Evolutionary conservation across 2,329 filamentous ascomycete species (phyloP), one percentile per base, ranked within the genome.

Genomic region (Epicoccum nigrum): DNA sequence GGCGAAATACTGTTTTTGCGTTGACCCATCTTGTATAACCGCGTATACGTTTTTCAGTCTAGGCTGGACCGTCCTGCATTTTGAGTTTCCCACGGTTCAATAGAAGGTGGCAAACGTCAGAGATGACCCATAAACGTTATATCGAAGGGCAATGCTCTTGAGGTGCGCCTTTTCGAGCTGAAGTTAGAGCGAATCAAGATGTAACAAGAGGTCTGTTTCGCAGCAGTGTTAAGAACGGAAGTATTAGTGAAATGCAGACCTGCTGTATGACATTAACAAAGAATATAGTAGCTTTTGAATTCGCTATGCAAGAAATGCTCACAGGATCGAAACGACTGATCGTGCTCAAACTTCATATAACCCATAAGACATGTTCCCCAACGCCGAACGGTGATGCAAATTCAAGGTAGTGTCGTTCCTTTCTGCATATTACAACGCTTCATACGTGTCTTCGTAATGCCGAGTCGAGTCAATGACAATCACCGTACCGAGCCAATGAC

Each of bases 401-500:
- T 33, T 33, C 27, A 15, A 35, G 30, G 39, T 17, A 43, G 6
- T 17, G 32, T 30, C 12, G 13, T 31, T 33, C 19, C 27, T 46
- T 28, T 7, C 38, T 38, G 31, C 23, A 40, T 42, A 41, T 25
- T 46, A 49, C 41, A 15, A 33, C 44, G 4, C 28, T 32, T 17
- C n/a, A 45, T 30, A 33, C 21, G 16, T 7, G 16, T 32, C 31
- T 19, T 32, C 23, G 23, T 9, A 25, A 25, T 25, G 9, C 23
- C 23, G 3, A 25, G 23, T 25, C 23, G 23, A 25, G 38, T 33
- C 37, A 43, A 37, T 13, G 17, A 13, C 32, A 39, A 41, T 58
- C 54, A 65, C 49, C 62, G 60, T 12, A 65, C 63, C 46, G 63
- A 65, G 27, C 64, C 63, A 28, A 65, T 64, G 25, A 65, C 54